A percentile compares a stretch with the other conserved stretches of the same genome.
Evolutionary conservation across 2,329 filamentous ascomycete genomes (phyloP).

Genomic region (Chaetomiaceae sp.): DNA sequence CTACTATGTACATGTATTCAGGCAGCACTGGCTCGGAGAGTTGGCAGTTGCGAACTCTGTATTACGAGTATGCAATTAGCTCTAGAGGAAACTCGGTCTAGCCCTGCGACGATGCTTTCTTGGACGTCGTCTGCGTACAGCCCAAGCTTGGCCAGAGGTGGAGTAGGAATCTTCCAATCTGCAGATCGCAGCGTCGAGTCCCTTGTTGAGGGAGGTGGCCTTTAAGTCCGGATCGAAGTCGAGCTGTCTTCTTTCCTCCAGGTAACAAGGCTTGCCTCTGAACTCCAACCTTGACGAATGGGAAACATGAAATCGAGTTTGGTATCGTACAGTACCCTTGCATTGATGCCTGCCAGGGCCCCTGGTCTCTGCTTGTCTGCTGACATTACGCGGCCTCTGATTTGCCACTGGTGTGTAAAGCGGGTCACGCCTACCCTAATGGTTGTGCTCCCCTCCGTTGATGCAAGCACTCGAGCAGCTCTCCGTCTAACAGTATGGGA

Average conservation of each 20-base stretch:
- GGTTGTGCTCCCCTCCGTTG: conserved; percentile 9
- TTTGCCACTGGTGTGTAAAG: conserved; percentile 13
- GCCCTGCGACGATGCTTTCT: conserved; percentile 1
- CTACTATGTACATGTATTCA: no score
- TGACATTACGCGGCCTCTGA: conserved; percentile 22
- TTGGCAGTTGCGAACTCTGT: no score
- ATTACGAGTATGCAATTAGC: no score
- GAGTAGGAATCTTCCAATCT: conserved; percentile 1
- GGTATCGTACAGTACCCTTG: no score
- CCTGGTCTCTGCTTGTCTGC: conserved; percentile 18
- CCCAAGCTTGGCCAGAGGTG: not conserved
- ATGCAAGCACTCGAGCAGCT: not conserved
- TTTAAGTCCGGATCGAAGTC: no score
- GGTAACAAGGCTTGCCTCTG: no score
- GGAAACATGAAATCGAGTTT: no score
- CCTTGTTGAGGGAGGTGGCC: no score
- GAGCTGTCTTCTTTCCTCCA: no score
- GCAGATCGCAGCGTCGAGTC: conserved; percentile 20
- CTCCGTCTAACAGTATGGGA: not conserved
- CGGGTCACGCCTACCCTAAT: conserved; percentile 16
- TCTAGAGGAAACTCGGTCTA: not conserved
- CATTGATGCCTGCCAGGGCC: conserved; percentile 6
- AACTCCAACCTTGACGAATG: no score
- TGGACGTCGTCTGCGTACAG: not conserved
- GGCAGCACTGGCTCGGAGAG: no score